A percentile compares a stretch with the other conserved stretches of the same genome.
Conservation (phyloP, 495 filamentous ascomycete genomes). For the Aspergillus bridgeri region DNA sequence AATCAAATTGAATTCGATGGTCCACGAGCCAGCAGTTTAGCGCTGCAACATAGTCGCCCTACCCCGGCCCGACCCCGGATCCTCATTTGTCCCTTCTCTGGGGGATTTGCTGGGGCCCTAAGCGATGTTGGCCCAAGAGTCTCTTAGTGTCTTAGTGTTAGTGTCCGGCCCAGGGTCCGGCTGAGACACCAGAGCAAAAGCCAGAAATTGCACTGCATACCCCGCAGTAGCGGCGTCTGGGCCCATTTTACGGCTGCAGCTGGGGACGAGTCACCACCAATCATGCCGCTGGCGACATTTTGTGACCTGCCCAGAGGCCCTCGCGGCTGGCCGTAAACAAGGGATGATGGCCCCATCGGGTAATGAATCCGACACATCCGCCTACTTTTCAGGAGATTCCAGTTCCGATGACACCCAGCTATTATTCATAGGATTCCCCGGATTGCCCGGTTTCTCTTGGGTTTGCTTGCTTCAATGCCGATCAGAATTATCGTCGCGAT, state of each 20-base stretch:
- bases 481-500: not conserved
- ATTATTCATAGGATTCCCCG: not conserved
- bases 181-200: constrained; percentile 5
- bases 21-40: not conserved
- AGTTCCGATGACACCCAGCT: not conserved
- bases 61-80: constrained; percentile 24
- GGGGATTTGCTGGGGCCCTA: constrained; percentile 1
- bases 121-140: constrained; percentile 1
- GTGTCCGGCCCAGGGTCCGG: not conserved
- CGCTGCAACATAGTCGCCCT: constrained; percentile 7
- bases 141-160: constrained; percentile 5
- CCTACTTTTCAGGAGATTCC: not conserved
- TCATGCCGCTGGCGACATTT: not conserved
- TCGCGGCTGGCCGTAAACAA: not conserved
- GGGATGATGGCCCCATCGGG: not conserved
- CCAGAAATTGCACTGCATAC: constrained; percentile 1
- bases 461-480: not conserved
- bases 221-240: not conserved
- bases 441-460: not conserved
- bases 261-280: not conserved
- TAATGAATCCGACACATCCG: not conserved
- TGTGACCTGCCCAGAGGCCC: not conserved
- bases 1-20: constrained; percentile 14
- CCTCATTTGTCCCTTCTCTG: constrained; percentile 20
- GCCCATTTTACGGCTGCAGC: not conserved